Base-by-base conservation (phyloP, 345 rosid species). In the Eucalyptus pumila region DNA sequence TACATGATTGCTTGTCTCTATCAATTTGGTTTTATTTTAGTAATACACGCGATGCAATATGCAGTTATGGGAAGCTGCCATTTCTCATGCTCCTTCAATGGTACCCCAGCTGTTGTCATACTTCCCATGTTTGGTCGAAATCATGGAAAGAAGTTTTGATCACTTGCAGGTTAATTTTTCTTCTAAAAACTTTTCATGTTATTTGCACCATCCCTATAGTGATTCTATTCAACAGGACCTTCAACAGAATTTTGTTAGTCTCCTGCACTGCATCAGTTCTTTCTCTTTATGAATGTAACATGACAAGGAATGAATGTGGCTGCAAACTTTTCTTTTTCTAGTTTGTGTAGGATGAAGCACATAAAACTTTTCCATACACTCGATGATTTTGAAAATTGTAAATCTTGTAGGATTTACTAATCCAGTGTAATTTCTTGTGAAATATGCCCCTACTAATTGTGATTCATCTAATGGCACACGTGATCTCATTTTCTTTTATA, bases 51-150 rank as follows among this genome's bases (percentile, higher is more conserved):
- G 32, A 72, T 90, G 81, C 47, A 87, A 88, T 90, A 15, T 95
- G 96, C 96, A 98, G 99, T 94, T 98, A 88, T 98, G 99, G 99
- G 99, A 98, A 89, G 95, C 97, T 76, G 94, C 98, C 69, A 93
- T 98, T 91, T 94, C 96, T 89, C 94, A 97, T 92, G 98, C 99
- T 88, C 99, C 99, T 40, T 91, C 94, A 85, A 95, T 97, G 98
- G 97, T 94, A 88, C 97, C 99, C 91, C 99, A 95, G 91, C 91
- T 98, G 85, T 90, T 96, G 86, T 90, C 95, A 88, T 95, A 87
- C 92, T 98, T 98, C 91, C 96, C 99, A 37, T 94, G 94, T 91
- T 92, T 97, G 89, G 93, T 95, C 90, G 97, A 94, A 86, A 94
- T 98, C 89, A 90, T 96, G 94, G 99, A 97, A 91, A 96, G 95